Base-by-base conservation (phyloP, 2,329 filamentous ascomycete species). In the Pyrenophora graminea region DNA sequence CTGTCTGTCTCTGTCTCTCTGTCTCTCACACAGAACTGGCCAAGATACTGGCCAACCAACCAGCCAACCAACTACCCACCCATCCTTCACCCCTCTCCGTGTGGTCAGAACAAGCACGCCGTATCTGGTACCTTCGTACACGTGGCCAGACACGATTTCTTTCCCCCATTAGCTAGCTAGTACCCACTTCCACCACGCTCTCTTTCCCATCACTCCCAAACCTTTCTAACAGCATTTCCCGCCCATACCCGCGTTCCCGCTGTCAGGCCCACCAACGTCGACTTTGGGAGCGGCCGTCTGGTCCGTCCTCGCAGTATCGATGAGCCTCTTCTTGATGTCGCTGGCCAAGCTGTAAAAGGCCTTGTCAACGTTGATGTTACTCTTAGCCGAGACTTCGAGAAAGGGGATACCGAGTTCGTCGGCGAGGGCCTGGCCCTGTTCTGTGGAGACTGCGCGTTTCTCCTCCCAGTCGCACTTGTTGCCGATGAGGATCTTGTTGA, bases 381-480 rank as follows among this genome's bases (percentile, higher is more conserved):
- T 93, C 84, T 99, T 99, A 61, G 94, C 94, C 15, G 91, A 96
- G 57, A 99, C 94, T 76, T 99, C 94, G 74, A 99, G 89, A 82
- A 99, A 99, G 17, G 94, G 93, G 61, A 99, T 96, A 70, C 92
- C 91, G 55, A 99, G 87, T 77, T 97, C 94, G 77, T 96, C 89
- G 53, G 94, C 94, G 49, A 99, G 85, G 61, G 88, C 87, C 76
- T 99, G 92, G 66, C 94, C 94, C 71, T 91, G 88, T 75, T 97
- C 92, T 53, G 89, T 96, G 42, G 90, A 91, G 36, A 99, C 89
- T 48, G 90, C 91, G 64, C 94, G 88, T 83, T 97, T 97, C 79
- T 99, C 94, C 77, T 97, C 94, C 94, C 94, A 97, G 78, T 99
- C 94, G 79, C 94, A 99, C 80, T 99, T 99, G 84, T 99, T 99